Evolutionary conservation across 352 stramenopile species (phyloP), one percentile per base, ranked within the genome.

Genomic region (Pythium rhizo-oryzae): DNA sequence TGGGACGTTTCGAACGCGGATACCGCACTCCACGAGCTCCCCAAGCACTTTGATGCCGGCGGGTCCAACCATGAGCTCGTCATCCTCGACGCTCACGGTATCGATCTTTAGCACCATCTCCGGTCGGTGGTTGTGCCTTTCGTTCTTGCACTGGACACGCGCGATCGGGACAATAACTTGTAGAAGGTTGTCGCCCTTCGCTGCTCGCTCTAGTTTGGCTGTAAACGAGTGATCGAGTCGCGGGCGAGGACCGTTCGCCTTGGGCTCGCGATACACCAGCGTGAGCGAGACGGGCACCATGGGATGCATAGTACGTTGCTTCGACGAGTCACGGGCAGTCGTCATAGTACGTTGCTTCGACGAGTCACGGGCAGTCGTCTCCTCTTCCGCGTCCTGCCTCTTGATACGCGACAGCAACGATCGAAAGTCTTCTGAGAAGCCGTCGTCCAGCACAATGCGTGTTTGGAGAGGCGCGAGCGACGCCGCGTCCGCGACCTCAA

Each of bases 41-140:
- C 46, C 46, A 2, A 53, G 46, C 23, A 23, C n/a, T 30, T 23
- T 11, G 4, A 53, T 24, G 5, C 46, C 46, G 19, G 46, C 25
- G 11, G 46, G n/a, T 30, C 23, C 46, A 11, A 53, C 19, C 11
- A 15, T 23, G 23, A 23, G 13, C 19, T 28, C 46, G 2, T 53
- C 46, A 15, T 15, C 46, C 23, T 19, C 23, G 19, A 53, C 19
- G n/a, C 23, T 19, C 9, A 53, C 46, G 13, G 19, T 53, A 23
- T 53, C 46, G 23, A 53, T 53, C 19, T 23, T 53, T 28, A 53
- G 23, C 46, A 53, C 46, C 46, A 53, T 53, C 46, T 53, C 46
- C 2, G 4, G 46, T 19, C 46, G 46, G 23, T 53, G 46, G 19
- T 53, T 23, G 23, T 9, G 23, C 1, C 2, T 12, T 21, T 23